Evolutionary conservation across 176 grass and related monocot species (phyloP).

Genomic region (Oryza glaberrima): DNA sequence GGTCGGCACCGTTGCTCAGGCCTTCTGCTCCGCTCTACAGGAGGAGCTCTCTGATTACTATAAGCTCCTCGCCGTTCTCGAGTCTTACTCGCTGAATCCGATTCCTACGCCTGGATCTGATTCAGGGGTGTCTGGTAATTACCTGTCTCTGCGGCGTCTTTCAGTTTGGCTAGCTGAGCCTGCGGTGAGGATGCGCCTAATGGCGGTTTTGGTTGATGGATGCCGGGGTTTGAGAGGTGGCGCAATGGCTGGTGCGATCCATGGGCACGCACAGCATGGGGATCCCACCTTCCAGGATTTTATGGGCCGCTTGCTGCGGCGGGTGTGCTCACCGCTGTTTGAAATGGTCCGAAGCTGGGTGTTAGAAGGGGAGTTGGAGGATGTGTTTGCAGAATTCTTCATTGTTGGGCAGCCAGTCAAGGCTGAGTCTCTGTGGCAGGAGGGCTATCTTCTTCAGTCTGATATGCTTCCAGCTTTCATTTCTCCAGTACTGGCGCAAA

Average conservation of each 20-base stretch:
- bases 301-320: constrained; percentile 72
- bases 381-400: constrained; percentile 90
- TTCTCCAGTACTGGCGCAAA: constrained; percentile 73
- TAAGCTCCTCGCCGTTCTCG: constrained; percentile 78
- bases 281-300: constrained; percentile 89
- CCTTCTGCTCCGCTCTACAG: constrained; percentile 87
- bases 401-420: constrained; percentile 82
- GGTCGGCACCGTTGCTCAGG: constrained; percentile 77
- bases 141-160: constrained; percentile 81
- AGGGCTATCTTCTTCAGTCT: constrained; percentile 85
- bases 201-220: constrained; percentile 86
- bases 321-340: constrained; percentile 91
- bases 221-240: constrained; percentile 73
- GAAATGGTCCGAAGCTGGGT: constrained; percentile 95
- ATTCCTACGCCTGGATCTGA: constrained; percentile 79
- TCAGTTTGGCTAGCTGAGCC: constrained; percentile 88
- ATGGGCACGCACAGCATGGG: constrained; percentile 82
- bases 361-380: constrained; percentile 85
- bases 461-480: constrained; percentile 91
- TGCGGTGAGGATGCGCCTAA: constrained; percentile 78
- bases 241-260: constrained; percentile 79
- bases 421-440: constrained; percentile 83
- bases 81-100: constrained; percentile 71
- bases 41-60: constrained; percentile 93
- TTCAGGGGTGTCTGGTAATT: constrained; percentile 66